Evolutionary conservation across 2,329 filamentous ascomycete species (phyloP).

Genomic region (Clarireedia homoeocarpa): DNA sequence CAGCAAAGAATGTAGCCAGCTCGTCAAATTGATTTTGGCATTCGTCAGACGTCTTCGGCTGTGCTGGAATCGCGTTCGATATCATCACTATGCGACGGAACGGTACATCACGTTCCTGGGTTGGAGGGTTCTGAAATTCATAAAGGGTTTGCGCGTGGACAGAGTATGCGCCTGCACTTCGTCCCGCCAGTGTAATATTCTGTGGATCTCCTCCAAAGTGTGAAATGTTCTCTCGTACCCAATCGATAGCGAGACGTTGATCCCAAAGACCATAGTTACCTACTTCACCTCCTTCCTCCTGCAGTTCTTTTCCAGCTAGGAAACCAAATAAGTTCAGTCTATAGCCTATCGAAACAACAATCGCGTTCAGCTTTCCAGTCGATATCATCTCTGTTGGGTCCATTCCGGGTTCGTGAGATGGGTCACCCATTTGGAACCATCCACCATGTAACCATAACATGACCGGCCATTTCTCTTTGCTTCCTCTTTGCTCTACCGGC

Average conservation of each 20-base stretch:
- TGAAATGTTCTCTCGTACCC: slow-evolving; percentile 50
- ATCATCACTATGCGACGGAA: slow-evolving; percentile 36
- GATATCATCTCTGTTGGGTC: slow-evolving; percentile 37
- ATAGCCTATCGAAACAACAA: slow-evolving; percentile 9
- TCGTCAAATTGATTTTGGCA: slow-evolving; percentile 37
- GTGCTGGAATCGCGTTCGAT: slow-evolving; percentile 39
- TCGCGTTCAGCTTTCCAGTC: slow-evolving; percentile 8
- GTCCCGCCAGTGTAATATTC: slow-evolving; percentile 46
- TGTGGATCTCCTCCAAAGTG: slow-evolving; percentile 49
- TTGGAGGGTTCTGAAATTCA: slow-evolving; percentile 19
- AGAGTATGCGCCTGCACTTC: slow-evolving; percentile 49
- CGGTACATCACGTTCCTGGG: slow-evolving; percentile 9
- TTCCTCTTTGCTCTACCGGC: slow-evolving; percentile 25
- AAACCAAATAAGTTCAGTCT: slow-evolving; percentile 31
- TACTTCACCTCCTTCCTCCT: slow-evolving; percentile 28
- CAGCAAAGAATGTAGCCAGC: slow-evolving; percentile 31
- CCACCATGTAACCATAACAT: slow-evolving; percentile 38
- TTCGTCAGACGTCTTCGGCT: slow-evolving; percentile 34
- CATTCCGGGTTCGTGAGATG: slow-evolving; percentile 35
- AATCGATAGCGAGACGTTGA: slow-evolving; percentile 48
- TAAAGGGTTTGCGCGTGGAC: slow-evolving; percentile 23
- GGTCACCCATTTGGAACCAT: slow-evolving; percentile 40
- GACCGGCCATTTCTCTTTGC: slow-evolving; percentile 6
- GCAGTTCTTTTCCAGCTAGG: slow-evolving; percentile 20
- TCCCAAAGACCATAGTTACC: slow-evolving; percentile 47